These are phyloP conservation scores for Fraxinus quadrangulata DNA, from an alignment of 257 asterid genomes.

Conservation along the genomic window DNA sequence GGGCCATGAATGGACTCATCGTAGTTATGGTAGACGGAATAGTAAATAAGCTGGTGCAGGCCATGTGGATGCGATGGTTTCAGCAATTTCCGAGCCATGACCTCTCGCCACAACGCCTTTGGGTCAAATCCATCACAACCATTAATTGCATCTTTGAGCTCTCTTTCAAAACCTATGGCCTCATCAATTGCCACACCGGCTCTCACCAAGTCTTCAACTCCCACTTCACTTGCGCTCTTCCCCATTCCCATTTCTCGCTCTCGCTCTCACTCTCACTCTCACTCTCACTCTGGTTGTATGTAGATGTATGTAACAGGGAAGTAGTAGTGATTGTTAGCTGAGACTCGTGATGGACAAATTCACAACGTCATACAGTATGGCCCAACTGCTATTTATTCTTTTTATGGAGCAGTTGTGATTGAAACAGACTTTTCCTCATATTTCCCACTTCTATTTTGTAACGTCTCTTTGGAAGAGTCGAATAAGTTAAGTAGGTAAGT, in stretches of 20 bases:
- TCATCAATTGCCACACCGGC: slow-evolving; percentile 57
- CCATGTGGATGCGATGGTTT: slow-evolving; percentile 75
- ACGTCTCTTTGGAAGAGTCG: too few species aligned
- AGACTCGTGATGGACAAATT: not conserved
- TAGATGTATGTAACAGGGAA: not conserved
- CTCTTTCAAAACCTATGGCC: slow-evolving; percentile 47
- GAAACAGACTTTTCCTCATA: too few species aligned
- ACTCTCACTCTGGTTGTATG: not conserved
- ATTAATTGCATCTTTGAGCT: slow-evolving; percentile 41
- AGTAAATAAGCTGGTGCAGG: slow-evolving; percentile 73
- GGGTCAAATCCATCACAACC: slow-evolving; percentile 29
- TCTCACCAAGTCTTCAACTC: slow-evolving; percentile 54
- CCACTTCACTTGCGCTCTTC: slow-evolving; percentile 53
- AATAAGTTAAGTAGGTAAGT: too few species aligned
- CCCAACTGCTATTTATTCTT: not conserved
- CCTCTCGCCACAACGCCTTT: slow-evolving; percentile 56
- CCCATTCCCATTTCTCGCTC: slow-evolving; percentile 28
- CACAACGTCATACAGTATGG: not conserved
- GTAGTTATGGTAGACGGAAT: slow-evolving; percentile 50
- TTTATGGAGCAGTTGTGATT: not conserved
- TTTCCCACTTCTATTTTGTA: too few species aligned
- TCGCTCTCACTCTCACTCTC: not conserved
- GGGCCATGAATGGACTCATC: slow-evolving; percentile 62
- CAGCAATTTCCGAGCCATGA: slow-evolving; percentile 54
- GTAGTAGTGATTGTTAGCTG: not conserved